phyloP scores from a whole-genome alignment of 2,329 filamentous ascomycete species.

The Ceratocystis huliohia region DNA sequence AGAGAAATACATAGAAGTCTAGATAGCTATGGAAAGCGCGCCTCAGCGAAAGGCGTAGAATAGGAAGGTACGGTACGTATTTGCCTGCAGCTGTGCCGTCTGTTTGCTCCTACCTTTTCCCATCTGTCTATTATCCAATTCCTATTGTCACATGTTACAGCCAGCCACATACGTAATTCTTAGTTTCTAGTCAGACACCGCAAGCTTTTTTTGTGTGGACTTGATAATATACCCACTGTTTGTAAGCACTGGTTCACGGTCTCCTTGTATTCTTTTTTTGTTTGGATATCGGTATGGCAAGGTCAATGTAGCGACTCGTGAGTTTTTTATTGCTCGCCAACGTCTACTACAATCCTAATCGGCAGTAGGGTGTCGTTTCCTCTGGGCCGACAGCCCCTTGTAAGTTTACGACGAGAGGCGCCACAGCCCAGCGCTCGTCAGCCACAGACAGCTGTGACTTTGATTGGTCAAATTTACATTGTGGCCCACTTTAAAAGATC shows the following conservation, averaged over 20 bases:
- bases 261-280: too few species aligned
- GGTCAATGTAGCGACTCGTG: not conserved
- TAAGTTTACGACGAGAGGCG: not conserved
- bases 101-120: not conserved
- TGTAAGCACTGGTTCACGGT: too few species aligned
- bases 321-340: not conserved
- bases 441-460: not conserved
- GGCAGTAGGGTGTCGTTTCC: slow-evolving; percentile 1
- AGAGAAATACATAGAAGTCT: not conserved
- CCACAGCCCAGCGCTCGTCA: not conserved
- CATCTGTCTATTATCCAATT: not conserved
- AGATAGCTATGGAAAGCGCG: not conserved
- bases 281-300: not conserved
- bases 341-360: not conserved
- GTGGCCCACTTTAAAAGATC: slow-evolving; percentile 2
- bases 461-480: not conserved
- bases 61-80: not conserved
- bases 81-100: not conserved
- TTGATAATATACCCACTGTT: too few species aligned
- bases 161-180: not conserved
- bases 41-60: not conserved
- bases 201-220: too few species aligned
- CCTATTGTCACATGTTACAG: not conserved
- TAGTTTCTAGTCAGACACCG: too few species aligned
- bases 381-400: not conserved